These are phyloP conservation scores for Camellia lanceoleosa DNA, from an alignment of 148 eudicot genomes.

Conservation along the genomic window DNA sequence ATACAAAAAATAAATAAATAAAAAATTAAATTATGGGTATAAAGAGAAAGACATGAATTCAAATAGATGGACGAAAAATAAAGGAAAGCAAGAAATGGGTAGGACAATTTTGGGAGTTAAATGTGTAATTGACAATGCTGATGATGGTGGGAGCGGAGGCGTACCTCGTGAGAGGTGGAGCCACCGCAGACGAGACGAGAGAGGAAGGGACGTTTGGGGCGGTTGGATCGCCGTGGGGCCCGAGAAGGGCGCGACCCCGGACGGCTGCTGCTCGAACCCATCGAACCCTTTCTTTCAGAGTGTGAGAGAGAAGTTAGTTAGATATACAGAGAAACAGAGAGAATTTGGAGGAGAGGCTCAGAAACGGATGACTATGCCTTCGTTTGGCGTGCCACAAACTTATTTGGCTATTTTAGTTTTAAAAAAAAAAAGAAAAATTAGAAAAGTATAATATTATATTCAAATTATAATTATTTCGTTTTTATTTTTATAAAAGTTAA, in stretches of 20 bases:
- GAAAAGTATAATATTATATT: too few relatives aligned
- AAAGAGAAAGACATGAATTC: neutral
- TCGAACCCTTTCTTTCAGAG: slow-evolving; percentile 7
- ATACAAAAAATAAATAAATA: too few relatives aligned
- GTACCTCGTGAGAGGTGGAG: slow-evolving; percentile 32
- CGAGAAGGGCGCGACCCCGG: slow-evolving; percentile 28
- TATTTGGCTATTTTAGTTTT: too few relatives aligned
- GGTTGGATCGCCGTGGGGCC: slow-evolving; percentile 23
- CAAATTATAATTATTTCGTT: too few relatives aligned
- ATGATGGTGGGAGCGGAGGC: neutral
- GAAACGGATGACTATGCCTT: neutral
- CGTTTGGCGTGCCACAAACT: neutral
- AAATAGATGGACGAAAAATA: neutral
- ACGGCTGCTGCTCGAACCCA: slow-evolving; percentile 66
- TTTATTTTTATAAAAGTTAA: too few relatives aligned
- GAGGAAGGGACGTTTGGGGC: slow-evolving; percentile 38
- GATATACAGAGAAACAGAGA: neutral
- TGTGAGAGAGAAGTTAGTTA: neutral
- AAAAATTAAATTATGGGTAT: too few relatives aligned
- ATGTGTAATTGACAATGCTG: neutral
- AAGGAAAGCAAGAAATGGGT: slow-evolving; percentile 9
- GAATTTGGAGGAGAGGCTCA: neutral
- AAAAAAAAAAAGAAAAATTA: too few relatives aligned
- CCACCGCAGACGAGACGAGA: slow-evolving; percentile 55
- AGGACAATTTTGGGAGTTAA: neutral